phyloP scores from a whole-genome alignment of 441 rosid genomes.

The Breynia disticha region DNA sequence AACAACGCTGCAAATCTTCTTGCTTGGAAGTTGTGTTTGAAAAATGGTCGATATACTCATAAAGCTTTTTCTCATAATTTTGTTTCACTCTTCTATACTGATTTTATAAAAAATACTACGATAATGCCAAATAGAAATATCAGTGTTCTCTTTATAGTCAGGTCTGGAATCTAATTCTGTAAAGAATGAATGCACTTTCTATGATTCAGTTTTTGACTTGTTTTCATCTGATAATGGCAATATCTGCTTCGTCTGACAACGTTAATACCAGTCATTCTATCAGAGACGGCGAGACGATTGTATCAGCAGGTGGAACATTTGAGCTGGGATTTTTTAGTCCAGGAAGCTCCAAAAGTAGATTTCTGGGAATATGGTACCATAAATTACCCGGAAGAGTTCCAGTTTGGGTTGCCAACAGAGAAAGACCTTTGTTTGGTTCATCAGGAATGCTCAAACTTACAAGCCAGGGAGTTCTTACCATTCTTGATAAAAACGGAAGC shows the following conservation, averaged over 20 bases:
- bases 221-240: not conserved
- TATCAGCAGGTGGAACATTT: not conserved
- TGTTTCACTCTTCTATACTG: too few species aligned
- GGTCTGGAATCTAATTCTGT: not conserved
- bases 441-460: not conserved
- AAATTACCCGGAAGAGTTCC: not conserved
- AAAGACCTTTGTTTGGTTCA: not conserved
- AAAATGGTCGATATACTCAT: too few species aligned
- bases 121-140: too few species aligned
- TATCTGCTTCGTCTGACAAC: not conserved
- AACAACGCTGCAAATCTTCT: too few species aligned
- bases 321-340: not conserved
- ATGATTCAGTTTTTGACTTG: not conserved
- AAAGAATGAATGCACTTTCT: not conserved
- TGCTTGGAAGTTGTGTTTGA: too few species aligned
- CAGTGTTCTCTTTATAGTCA: not conserved
- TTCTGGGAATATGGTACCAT: not conserved
- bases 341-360: not conserved
- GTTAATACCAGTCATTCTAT: not conserved
- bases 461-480: not conserved
- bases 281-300: not conserved
- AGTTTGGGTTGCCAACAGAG: not conserved
- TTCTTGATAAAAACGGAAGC: not conserved
- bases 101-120: too few species aligned
- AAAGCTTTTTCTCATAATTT: too few species aligned